Base-by-base conservation (phyloP, 257 asterid species). In the Gentiana macrophylla region DNA sequence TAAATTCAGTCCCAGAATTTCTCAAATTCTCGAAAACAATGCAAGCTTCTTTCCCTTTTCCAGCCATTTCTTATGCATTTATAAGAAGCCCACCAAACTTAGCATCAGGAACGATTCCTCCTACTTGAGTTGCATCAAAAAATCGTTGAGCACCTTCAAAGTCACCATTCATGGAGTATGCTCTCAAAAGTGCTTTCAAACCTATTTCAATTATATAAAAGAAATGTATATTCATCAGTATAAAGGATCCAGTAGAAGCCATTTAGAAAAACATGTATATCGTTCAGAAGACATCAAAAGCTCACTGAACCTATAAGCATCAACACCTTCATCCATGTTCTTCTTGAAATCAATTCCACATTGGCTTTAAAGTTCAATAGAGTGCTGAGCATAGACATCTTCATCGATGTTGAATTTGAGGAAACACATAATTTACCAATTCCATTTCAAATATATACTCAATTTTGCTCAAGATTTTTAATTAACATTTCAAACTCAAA, bases 81-180 rank as follows among this genome's bases (percentile, higher is more conserved):
- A 87, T 79, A 46, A 87, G 86, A 61, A 87, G 92, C 66, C 80
- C 95, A 24, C 96, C 87, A 5, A 82, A 45, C 74, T 75, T 83
- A 1, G 72, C 86, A 67, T 87, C 95, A 15, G 94, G 98, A 46
- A 73, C 60, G 13, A 80, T 74, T 11, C 96, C 89, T 0, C 86
- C 96, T 63, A 87, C 58, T 63, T 91, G 98, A 49, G 75, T 81
- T 10, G 89, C 79, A 55, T 87, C 70, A n/a, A 91, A 91, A 50
- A 80, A 71, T 71, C 92, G 74, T 63, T 91, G 92, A 48, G 98
- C 91, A 55, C 94, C 94, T 63, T 38, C 36, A 65, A 78, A 66
- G 59, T 87, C 86, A 4, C 98, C 94, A 6, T 32, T 44, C 94
- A 82, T 82, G 2, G 98, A 91, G 70, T 84, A 88, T 4, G 86